These are phyloP conservation scores for Paraphoma sp. DNA, from an alignment of 2,329 filamentous ascomycete species.

Conservation along the genomic window DNA sequence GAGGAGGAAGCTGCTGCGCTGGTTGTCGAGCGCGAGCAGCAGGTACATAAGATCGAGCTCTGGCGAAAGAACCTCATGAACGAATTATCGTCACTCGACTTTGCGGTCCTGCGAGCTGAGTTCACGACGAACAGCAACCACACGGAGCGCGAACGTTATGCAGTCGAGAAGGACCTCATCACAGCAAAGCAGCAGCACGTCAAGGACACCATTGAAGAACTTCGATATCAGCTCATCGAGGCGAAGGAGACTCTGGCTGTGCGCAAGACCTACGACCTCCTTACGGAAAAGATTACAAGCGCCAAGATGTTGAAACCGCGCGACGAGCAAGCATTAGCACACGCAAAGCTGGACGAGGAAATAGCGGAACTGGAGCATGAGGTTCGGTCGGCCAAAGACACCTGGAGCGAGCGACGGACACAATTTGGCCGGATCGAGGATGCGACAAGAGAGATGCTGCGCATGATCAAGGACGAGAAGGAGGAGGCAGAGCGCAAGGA, in stretches of 20 bases:
- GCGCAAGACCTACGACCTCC: conserved; percentile 84
- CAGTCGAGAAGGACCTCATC: conserved; percentile 79
- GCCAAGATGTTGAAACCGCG: conserved; percentile 80
- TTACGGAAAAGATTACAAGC: conserved; percentile 84
- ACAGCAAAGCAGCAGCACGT: conserved; percentile 78
- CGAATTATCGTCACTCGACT: conserved; percentile 89
- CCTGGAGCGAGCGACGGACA: conserved; percentile 83
- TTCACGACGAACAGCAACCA: conserved; percentile 84
- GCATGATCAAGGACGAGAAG: conserved; percentile 92
- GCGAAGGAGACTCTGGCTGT: conserved; percentile 70
- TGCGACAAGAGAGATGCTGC: conserved; percentile 84
- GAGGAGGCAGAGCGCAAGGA: conserved; percentile 90
- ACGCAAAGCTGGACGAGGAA: conserved; percentile 85
- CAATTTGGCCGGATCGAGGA: conserved; percentile 90
- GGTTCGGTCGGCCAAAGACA: conserved; percentile 78
- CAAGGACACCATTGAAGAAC: conserved; percentile 72
- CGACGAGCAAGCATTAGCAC: conserved; percentile 79
- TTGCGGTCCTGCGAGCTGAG: conserved; percentile 84
- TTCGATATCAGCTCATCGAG: conserved; percentile 77
- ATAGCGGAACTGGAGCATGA: conserved; percentile 87
- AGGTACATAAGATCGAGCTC: conserved; percentile 64
- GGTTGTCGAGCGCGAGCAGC: conserved; percentile 58
- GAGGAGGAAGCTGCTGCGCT: conserved; percentile 54
- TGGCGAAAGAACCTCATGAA: conserved; percentile 84
- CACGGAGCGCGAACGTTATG: conserved; percentile 83